Evolutionary conservation across 2,329 filamentous ascomycete species (phyloP).

Genomic region (Atkinsonella texensis): DNA sequence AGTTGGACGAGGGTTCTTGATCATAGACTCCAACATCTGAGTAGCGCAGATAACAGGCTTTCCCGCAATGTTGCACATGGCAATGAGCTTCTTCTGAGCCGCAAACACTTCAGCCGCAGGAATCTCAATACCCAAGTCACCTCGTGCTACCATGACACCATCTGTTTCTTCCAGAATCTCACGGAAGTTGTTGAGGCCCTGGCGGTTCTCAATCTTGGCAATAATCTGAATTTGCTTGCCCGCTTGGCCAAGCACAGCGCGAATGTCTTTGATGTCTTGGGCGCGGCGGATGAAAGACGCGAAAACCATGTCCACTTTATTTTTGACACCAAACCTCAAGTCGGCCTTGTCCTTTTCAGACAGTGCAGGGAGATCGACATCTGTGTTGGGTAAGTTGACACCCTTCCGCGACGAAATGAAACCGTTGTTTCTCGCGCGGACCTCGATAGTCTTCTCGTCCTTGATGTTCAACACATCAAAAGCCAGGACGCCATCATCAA

Average conservation of each 20-base stretch:
- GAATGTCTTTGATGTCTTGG: slow-evolving; percentile 87
- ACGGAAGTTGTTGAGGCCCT: slow-evolving; percentile 98
- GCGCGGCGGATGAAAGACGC: slow-evolving; percentile 95
- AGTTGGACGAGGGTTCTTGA: slow-evolving; percentile 96
- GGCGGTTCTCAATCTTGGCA: slow-evolving; percentile 99
- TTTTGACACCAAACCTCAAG: slow-evolving; percentile 92
- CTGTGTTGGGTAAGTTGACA: slow-evolving; percentile 97
- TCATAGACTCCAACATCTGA: slow-evolving; percentile 99
- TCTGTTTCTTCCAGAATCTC: slow-evolving; percentile 95
- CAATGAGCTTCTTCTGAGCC: slow-evolving; percentile 99
- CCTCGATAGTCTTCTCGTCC: slow-evolving; percentile 80
- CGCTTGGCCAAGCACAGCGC: slow-evolving; percentile 77
- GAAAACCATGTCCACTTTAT: slow-evolving; percentile 98
- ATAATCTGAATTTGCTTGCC: slow-evolving; percentile 98
- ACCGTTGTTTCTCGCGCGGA: slow-evolving; percentile 88
- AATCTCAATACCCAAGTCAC: slow-evolving; percentile 93
- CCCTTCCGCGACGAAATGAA: slow-evolving; percentile 99
- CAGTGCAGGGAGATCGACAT: slow-evolving; percentile 92
- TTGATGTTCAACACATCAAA: slow-evolving; percentile 85
- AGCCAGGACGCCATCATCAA: slow-evolving; percentile 94
- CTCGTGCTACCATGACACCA: slow-evolving; percentile 99
- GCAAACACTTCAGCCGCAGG: slow-evolving; percentile 97
- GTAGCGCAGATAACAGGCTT: slow-evolving; percentile 99
- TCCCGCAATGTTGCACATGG: slow-evolving; percentile 98
- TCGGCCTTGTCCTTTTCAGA: slow-evolving; percentile 98